These are phyloP conservation scores for Staphylotrichum longicolle DNA, from an alignment of 495 filamentous ascomycete species.

Conservation along the genomic window DNA sequence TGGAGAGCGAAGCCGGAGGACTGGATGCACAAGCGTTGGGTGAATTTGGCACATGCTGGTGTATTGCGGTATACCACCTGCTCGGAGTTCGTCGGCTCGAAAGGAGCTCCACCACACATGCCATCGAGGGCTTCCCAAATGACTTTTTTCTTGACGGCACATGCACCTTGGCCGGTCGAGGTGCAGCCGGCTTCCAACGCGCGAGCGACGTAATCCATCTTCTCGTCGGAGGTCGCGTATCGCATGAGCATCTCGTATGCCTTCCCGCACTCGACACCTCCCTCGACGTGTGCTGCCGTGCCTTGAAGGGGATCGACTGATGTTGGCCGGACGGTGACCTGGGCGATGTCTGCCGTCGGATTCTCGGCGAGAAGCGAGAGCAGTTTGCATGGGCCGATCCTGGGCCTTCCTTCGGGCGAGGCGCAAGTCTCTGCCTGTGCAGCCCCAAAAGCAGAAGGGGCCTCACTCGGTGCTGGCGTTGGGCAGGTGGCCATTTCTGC, in stretches of 20 bases:
- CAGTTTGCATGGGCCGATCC: constrained; percentile 14
- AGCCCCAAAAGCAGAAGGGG: neutral
- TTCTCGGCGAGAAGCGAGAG: constrained; percentile 13
- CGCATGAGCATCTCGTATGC: constrained; percentile 20
- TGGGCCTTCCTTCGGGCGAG: neutral
- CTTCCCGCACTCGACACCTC: constrained; percentile 15
- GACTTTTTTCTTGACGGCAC: constrained; percentile 11
- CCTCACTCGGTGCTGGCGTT: neutral
- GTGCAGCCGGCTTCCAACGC: constrained; percentile 20
- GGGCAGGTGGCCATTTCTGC: neutral
- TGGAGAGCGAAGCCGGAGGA: too few species aligned
- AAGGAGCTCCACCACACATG: constrained; percentile 8
- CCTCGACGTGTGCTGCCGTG: neutral
- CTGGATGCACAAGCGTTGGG: too few species aligned
- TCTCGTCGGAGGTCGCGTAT: constrained; percentile 19
- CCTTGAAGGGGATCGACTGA: neutral
- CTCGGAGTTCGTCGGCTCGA: too few species aligned
- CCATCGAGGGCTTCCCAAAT: constrained; percentile 16
- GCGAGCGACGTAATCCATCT: constrained; percentile 17
- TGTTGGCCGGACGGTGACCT: neutral
- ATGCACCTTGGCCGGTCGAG: constrained; percentile 12
- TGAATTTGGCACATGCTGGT: too few species aligned
- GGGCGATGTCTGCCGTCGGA: constrained; percentile 15
- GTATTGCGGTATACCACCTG: too few species aligned
- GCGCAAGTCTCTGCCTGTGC: neutral